Evolutionary conservation across 352 stramenopile genomes (phyloP), one percentile per base, ranked within the genome.

Genomic region (Phytopythium vexans): DNA sequence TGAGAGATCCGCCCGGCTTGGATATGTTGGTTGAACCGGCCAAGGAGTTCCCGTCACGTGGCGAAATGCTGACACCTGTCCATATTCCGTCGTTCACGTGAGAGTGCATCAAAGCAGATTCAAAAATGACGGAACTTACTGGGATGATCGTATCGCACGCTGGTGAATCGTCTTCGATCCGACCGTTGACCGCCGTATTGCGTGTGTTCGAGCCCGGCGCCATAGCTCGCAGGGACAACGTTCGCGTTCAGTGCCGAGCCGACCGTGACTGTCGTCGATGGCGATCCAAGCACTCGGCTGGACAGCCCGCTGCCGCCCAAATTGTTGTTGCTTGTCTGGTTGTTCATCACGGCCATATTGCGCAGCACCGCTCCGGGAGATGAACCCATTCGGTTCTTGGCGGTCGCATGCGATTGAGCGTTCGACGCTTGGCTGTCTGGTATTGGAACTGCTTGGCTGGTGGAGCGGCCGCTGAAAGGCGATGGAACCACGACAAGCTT

Each of bases 61-160:
- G 34, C 15, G 43, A 12, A 8, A 52, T 11, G 3, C 16, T 36
- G 6, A 52, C 47, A 11, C 47, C 47, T 52, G 47, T 6, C 21
- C 21, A 27, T 27, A 27, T 27, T 27, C 6, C 32, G 27, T 38
- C 8, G 27, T 36, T 11, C 41, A 46, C 41, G 7, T 10, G 31
- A 11, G 8, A 3, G 9, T 46, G 31, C 31, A 27, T 14, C 4
- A 27, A 9, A 21, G 15, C 14, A 27, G 21, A 27, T 27, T 27
- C 21, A 38, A 8, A 21, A 8, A 49, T 21, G 9, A 60, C 54
- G 41, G 47, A 82, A 67, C 60, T 44, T 73, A 40, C 73, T 51
- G 7, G 69, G 54, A 14, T 75, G 68, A 31, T 89, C 78, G 44
- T 85, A 89, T 38, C 85, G 78, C 12, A 86, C 64, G 31, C 69